A percentile compares a stretch with the other conserved stretches of the same genome.
Conservation (phyloP, 78 protist species). For the Isochrysis galbana region DNA sequence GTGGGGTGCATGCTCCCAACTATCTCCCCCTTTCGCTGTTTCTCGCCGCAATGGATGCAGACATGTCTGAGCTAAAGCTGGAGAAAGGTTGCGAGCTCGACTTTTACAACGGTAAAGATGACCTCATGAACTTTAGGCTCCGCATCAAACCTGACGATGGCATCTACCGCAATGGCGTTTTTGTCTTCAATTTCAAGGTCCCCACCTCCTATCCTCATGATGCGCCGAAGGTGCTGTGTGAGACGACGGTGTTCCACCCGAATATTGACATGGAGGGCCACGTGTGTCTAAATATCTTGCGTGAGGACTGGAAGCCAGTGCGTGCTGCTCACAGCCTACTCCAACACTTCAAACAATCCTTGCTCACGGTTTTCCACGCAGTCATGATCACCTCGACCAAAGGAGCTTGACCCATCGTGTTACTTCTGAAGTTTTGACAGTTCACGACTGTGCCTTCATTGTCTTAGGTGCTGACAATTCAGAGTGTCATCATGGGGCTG, state of each 20-base stretch:
- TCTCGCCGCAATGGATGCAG: not conserved
- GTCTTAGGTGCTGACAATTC: constrained; percentile 53
- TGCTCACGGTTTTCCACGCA: not conserved
- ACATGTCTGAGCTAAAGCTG: not conserved
- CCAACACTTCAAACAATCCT: constrained; percentile 12
- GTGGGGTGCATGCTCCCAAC: not conserved
- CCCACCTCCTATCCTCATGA: constrained; percentile 77
- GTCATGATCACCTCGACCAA: not conserved
- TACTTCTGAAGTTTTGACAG: too few species aligned
- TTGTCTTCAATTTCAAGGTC: constrained; percentile 62
- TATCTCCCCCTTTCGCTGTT: not conserved
- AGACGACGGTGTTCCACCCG: constrained; percentile 74
- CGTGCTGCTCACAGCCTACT: too few species aligned
- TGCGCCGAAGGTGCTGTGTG: constrained; percentile 80
- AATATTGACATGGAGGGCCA: constrained; percentile 83
- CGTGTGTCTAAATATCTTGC: constrained; percentile 79
- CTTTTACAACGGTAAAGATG: constrained; percentile 23
- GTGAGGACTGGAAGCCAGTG: constrained; percentile 87
- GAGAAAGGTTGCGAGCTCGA: not conserved
- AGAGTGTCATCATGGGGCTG: constrained; percentile 72
- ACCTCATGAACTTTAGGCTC: constrained; percentile 66
- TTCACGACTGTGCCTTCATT: too few species aligned
- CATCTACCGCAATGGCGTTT: constrained; percentile 59
- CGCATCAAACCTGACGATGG: constrained; percentile 68
- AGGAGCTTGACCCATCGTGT: not conserved